Percentiles rank a stretch among this genome's conserved stretches.
Conservation (phyloP, 371 early-diverging fungal genomes). For the Mortierella sp. region DNA sequence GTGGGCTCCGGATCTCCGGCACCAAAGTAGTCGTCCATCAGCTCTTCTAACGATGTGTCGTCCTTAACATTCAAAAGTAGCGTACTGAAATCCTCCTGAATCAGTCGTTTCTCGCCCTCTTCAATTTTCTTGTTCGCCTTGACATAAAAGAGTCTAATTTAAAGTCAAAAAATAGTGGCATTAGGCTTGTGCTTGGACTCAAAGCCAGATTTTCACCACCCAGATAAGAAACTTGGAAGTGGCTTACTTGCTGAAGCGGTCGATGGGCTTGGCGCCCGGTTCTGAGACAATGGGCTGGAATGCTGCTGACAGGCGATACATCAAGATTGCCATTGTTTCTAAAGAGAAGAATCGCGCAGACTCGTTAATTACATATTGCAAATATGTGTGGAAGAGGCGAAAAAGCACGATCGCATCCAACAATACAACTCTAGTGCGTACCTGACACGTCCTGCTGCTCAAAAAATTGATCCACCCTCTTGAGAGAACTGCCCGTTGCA, state of each 20-base stretch:
- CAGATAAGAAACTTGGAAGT: not conserved
- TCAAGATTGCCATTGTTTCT: constrained; percentile 41
- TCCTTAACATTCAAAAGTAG: constrained; percentile 36
- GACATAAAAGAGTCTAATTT: constrained; percentile 29
- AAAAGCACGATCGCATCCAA: too few relatives aligned
- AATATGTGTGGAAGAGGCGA: too few relatives aligned
- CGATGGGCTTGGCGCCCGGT: constrained; percentile 20
- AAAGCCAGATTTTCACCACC: not conserved
- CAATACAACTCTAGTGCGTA: not conserved
- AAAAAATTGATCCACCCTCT: not conserved
- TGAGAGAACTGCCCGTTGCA: not conserved
- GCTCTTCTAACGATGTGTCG: constrained; percentile 45
- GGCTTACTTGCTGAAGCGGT: constrained; percentile 40
- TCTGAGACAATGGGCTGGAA: constrained; percentile 21
- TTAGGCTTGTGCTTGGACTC: not conserved
- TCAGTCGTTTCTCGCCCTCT: constrained; percentile 17
- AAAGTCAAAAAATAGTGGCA: not conserved
- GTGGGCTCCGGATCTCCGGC: constrained; percentile 21
- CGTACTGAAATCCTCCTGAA: constrained; percentile 33
- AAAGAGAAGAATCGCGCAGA: not conserved
- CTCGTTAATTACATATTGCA: too few relatives aligned
- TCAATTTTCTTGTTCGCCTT: constrained; percentile 28
- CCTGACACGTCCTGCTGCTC: constrained; percentile 50
- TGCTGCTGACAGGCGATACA: constrained; percentile 41
- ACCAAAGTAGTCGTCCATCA: constrained; percentile 60